These are phyloP conservation scores for Coix lacrymajobi DNA, from an alignment of 176 grass and related monocot genomes.

Conservation along the genomic window DNA sequence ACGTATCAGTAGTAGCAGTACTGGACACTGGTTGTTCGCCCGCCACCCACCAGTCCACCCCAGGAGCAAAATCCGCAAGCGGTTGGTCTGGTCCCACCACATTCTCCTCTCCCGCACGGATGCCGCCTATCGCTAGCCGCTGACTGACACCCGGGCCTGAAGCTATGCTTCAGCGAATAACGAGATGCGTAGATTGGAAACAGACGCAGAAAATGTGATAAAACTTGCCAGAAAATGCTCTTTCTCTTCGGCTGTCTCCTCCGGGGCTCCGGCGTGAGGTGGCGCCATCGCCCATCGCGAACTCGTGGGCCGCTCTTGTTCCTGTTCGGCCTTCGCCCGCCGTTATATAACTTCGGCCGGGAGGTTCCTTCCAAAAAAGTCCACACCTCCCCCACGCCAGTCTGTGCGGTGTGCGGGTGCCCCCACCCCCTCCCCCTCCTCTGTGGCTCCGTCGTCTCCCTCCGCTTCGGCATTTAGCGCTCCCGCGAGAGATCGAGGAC, in stretches of 20 bases:
- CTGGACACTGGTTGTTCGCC: background rate
- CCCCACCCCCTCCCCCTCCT: background rate
- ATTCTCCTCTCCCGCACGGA: background rate
- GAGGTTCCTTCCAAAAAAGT: constrained; percentile 13
- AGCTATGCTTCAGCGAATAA: background rate
- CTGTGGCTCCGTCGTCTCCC: background rate
- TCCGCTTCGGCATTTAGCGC: constrained; percentile 23
- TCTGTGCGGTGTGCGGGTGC: background rate
- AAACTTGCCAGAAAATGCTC: background rate
- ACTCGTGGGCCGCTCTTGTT: background rate
- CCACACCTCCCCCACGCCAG: constrained; percentile 31
- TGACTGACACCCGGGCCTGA: constrained; percentile 4
- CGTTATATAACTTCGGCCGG: constrained; percentile 12
- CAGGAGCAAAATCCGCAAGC: background rate
- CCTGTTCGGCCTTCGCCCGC: background rate
- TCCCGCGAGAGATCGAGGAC: constrained; percentile 14
- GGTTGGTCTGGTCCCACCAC: constrained; percentile 19
- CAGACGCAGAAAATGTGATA: background rate
- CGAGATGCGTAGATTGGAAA: background rate
- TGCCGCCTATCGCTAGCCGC: background rate
- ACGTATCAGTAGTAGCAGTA: background rate
- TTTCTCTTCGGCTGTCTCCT: background rate
- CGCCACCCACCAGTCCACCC: background rate
- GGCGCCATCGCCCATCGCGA: background rate
- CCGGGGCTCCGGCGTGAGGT: background rate